These are phyloP conservation scores for Sistotremastrum suecicum DNA, from an alignment of 768 basidiomycete genomes.

Conservation along the genomic window DNA sequence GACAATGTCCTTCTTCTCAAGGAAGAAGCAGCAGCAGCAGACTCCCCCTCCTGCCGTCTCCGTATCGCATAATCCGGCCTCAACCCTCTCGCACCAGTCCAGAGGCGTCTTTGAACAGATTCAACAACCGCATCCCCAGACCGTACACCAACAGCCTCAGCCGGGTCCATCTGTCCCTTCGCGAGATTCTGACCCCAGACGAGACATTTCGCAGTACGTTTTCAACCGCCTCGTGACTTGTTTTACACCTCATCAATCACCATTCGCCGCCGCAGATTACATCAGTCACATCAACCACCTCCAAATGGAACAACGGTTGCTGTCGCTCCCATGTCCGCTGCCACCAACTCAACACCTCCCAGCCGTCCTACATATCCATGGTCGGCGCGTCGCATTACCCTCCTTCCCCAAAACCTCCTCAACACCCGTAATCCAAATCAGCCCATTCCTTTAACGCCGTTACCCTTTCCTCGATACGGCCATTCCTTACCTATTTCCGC, in stretches of 20 bases:
- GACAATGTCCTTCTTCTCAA: constrained; percentile 90
- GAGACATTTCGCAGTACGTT: no score
- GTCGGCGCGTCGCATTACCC: constrained; percentile 59
- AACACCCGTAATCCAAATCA: constrained; percentile 49
- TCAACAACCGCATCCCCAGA: constrained; percentile 53
- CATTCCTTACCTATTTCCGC: constrained; percentile 77
- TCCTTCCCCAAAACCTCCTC: constrained; percentile 53
- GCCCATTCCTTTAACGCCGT: constrained; percentile 60
- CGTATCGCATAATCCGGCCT: constrained; percentile 16
- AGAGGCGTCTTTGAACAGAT: constrained; percentile 45
- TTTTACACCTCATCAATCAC: constrained; percentile 6
- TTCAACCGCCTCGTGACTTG: constrained; percentile 1
- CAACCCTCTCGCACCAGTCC: constrained; percentile 10
- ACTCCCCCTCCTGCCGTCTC: constrained; percentile 11
- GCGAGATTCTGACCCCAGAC: not conserved
- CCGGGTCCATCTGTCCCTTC: constrained; percentile 23
- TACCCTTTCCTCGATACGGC: constrained; percentile 93
- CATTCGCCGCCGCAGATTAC: constrained; percentile 3
- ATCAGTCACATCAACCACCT: constrained; percentile 7
- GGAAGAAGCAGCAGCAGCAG: constrained; percentile 55
- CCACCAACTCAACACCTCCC: constrained; percentile 1
- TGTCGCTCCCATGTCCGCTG: not conserved
- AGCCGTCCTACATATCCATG: constrained; percentile 66
- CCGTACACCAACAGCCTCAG: constrained; percentile 20
- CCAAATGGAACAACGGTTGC: constrained; percentile 7